Evolutionary conservation across 1,284 basidiomycete species (phyloP), one percentile per base, ranked within the genome.

Genomic region (Leccinum griseonigrum): DNA sequence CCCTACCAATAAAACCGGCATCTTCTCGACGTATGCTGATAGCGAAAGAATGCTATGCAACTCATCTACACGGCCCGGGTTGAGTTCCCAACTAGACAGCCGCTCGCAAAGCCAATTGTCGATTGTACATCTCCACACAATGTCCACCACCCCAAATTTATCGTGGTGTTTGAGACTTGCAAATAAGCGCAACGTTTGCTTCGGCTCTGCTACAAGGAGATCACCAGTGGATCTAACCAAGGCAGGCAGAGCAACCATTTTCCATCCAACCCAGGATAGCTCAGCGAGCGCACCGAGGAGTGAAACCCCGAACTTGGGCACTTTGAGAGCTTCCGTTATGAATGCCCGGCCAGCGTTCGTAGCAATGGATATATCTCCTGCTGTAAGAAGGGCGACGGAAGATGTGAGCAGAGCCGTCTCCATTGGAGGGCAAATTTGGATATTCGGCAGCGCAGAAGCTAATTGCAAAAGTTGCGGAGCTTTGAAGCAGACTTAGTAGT

Each of bases 221-320:
- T 77, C 77, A 2, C 77, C 74, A 0, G 83, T 83, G 38, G 77
- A 76, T 67, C 84, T 84, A 28, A 85, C 67, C 26, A 91, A 70
- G 16, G 80, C 73, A 1, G 89, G 86, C 2, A 86, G 70, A 26
- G 83, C 86, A 28, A 91, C 72, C 40, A 85, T 76, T 67, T 84
- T 89, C 88, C 90, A 91, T 2, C 88, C 90, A 36, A 83, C 84
- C 88, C 90, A 92, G 1, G 78, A 79, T 9, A 87, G 71, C 56
- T 88, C 85, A 1, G 84, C 80, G 8, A 92, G 78, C 3, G 81
- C 76, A 2, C 85, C 85, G 32, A 83, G 80, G 11, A 92, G 73
- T 40, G 80, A 79, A 14, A 85, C 67, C 0, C 81, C 83, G 63
- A 88, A 85, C 4, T 54, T 14, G 76, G 72, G 57, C 64, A 70